Conservation (phyloP, 2,329 filamentous ascomycete genomes). For the Madurella fahalii region DNA sequence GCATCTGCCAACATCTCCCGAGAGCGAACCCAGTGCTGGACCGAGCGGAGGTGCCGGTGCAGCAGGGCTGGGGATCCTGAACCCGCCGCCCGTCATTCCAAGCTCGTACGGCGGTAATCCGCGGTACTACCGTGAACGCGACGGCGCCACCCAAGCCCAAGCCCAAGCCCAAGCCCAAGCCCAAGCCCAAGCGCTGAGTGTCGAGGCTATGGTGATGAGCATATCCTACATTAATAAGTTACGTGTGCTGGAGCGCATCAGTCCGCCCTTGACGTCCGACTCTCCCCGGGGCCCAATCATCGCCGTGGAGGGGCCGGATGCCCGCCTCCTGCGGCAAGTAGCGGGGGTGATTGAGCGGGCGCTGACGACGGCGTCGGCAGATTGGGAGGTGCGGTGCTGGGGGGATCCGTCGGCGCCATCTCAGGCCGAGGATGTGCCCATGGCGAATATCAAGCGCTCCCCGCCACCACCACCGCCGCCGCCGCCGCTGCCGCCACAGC, state of each 20-base stretch:
- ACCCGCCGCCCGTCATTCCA: constrained; percentile 1
- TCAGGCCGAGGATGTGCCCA: constrained; percentile 3
- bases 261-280: constrained; percentile 55
- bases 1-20: constrained; percentile 12
- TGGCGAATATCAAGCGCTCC: neutral
- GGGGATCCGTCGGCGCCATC: neutral
- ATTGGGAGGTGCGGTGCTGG: constrained; percentile 14
- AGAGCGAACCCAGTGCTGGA: neutral
- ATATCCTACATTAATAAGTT: constrained; percentile 74
- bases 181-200: constrained; percentile 34
- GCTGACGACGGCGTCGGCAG: constrained; percentile 38
- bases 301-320: constrained; percentile 72
- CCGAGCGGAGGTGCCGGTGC: neutral
- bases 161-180: constrained; percentile 4
- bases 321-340: constrained; percentile 48
- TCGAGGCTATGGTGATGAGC: constrained; percentile 70
- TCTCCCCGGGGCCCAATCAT: constrained; percentile 70
- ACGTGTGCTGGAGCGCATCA: constrained; percentile 69
- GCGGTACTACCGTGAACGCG: constrained; percentile 18
- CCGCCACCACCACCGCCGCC: neutral
- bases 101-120: constrained; percentile 6
- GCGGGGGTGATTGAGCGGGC: constrained; percentile 63
- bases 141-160: constrained; percentile 3
- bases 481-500: constrained; percentile 19
- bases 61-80: neutral